Evolutionary conservation across 2,329 filamentous ascomycete species (phyloP).

Genomic region (Penicillium sp.): DNA sequence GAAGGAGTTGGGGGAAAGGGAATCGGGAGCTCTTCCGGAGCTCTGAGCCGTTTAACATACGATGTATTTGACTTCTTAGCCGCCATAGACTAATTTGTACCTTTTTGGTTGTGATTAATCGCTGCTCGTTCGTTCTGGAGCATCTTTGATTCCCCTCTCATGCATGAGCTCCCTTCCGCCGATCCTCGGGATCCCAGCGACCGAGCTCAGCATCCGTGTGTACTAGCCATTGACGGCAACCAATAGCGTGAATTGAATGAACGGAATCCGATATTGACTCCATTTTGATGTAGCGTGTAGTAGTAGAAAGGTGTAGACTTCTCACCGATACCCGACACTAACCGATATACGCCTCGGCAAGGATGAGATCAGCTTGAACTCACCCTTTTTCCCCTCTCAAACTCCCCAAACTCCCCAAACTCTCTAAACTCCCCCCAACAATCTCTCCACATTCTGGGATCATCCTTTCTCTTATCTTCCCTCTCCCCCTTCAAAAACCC

Average conservation of each 20-base stretch:
- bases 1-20: constrained; percentile 11
- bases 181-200: constrained; percentile 2
- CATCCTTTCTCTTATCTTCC: neutral
- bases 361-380: constrained; percentile 21
- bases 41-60: neutral
- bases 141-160: neutral
- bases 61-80: neutral
- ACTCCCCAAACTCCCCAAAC: constrained; percentile 6
- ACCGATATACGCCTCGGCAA: constrained; percentile 25
- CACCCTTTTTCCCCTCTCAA: constrained; percentile 8
- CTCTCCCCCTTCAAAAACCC: constrained; percentile 2
- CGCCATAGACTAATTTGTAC: neutral
- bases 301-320: neutral
- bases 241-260: no score
- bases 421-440: no score
- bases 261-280: no score
- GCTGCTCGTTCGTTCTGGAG: neutral
- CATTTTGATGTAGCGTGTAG: no score
- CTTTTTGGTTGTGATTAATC: neutral
- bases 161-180: neutral
- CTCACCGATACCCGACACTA: constrained; percentile 17
- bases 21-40: neutral
- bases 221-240: no score
- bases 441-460: constrained; percentile 15
- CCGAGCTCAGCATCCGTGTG: neutral